These are phyloP conservation scores for Xerocomus subilludens DNA, from an alignment of 1,284 basidiomycete genomes.

Conservation along the genomic window DNA sequence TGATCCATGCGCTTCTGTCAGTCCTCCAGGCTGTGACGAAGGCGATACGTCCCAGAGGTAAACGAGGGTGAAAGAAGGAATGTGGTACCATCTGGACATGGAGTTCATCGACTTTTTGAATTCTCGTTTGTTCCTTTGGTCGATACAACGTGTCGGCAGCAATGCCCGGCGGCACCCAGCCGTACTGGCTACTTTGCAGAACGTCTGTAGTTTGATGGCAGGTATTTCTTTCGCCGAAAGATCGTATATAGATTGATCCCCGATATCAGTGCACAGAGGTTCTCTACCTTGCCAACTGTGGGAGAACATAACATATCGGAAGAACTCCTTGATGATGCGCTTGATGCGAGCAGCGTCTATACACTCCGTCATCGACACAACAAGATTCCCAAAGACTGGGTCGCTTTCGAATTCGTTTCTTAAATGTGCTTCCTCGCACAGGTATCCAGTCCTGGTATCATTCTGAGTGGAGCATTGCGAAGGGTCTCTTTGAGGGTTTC, in stretches of 20 bases:
- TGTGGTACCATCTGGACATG: conserved; percentile 33
- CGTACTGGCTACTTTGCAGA: not conserved
- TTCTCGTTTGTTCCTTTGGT: conserved; percentile 22
- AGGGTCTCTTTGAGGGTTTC: conserved; percentile 1
- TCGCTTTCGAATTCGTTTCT: not conserved
- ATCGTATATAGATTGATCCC: conserved; percentile 26
- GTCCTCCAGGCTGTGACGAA: not conserved
- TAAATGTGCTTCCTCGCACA: not conserved
- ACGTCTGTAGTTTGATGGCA: not conserved
- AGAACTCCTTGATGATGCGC: conserved; percentile 29
- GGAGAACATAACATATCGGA: conserved; percentile 39
- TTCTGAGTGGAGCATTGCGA: not conserved
- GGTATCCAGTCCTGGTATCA: not conserved
- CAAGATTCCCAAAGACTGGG: not conserved
- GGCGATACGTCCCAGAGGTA: conserved; percentile 27
- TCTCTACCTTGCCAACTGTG: conserved; percentile 38
- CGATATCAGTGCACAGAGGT: conserved; percentile 26
- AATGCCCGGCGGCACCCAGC: conserved; percentile 28
- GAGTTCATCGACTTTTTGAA: conserved; percentile 28
- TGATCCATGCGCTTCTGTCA: conserved; percentile 20
- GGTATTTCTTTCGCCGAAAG: conserved; percentile 5
- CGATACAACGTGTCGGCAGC: conserved; percentile 26
- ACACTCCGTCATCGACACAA: conserved; percentile 5
- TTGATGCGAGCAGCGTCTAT: conserved; percentile 18
- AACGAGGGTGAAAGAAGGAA: conserved; percentile 25